These are phyloP conservation scores for Cafeteria roenbergensis DNA, from an alignment of 108 stramenopile species.

Conservation along the genomic window DNA sequence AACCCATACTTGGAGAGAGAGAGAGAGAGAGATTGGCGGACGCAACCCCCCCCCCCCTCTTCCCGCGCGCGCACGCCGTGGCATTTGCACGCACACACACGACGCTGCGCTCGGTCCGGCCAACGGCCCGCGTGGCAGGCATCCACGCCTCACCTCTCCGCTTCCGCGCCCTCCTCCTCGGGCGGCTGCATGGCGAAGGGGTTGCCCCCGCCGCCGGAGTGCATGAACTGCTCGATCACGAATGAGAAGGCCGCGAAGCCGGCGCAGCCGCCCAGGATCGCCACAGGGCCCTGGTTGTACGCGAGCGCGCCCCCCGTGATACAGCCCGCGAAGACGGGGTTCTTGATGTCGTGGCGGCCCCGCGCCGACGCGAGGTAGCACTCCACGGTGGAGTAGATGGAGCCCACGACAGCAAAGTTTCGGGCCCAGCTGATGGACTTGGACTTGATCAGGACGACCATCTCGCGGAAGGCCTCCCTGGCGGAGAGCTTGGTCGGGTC, in stretches of 20 bases:
- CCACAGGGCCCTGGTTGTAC: slow-evolving; percentile 21
- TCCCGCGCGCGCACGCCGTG: no score
- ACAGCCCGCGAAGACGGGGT: slow-evolving; percentile 24
- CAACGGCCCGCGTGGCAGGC: no score
- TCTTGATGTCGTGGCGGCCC: slow-evolving; percentile 27
- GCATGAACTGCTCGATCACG: slow-evolving; percentile 22
- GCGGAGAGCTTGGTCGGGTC: slow-evolving; percentile 20
- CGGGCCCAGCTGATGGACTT: slow-evolving; percentile 9
- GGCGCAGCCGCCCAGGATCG: slow-evolving; percentile 21
- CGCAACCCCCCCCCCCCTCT: no score
- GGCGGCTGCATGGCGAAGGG: no score
- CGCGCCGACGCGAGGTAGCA: slow-evolving; percentile 24
- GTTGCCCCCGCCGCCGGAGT: no score
- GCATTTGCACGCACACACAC: no score
- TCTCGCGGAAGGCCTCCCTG: slow-evolving; percentile 18
- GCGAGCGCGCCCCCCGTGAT: slow-evolving; percentile 24
- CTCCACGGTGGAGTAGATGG: slow-evolving; percentile 24
- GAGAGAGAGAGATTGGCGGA: no score
- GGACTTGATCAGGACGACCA: not conserved
- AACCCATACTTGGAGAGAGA: no score
- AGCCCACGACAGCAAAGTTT: slow-evolving; percentile 21
- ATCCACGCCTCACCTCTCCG: no score
- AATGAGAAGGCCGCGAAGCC: slow-evolving; percentile 31
- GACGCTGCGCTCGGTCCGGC: no score
- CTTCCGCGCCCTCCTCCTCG: no score